Evolutionary conservation across 768 basidiomycete genomes (phyloP), one percentile per base, ranked within the genome.

Genomic region (Pleurotus sapidus): DNA sequence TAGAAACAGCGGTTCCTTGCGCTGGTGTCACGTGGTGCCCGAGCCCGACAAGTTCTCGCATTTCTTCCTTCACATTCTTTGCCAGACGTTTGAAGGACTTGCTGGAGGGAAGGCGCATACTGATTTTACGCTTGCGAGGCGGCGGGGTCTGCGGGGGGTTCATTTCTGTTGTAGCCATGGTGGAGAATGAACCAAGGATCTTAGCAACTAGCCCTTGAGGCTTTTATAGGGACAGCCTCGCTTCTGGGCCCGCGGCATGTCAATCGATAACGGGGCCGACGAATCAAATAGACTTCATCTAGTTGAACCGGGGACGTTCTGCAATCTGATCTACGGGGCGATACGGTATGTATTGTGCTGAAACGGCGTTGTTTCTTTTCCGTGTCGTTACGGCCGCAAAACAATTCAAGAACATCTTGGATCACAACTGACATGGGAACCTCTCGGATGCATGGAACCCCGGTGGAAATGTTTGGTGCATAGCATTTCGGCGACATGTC

Each of bases 51-150:
- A 30, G 64, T 17, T 58, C 55, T 12, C 38, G 60, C 18, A 65
- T 60, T 15, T 61, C 58, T 57, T 46, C 55, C 55, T 63, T 68
- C 20, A 70, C 61, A 47, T 61, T 64, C 56, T 59, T 65, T 6
- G 64, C 65, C 37, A 71, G 55, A 56, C 63, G 63, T 38, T 57
- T 64, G 40, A 67, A 64, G 18, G 66, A 61, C 42, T 62, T 55
- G 45, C 63, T 69, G 11, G 65, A 55, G 11, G 67, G 61, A 37
- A 62, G 57, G 25, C 59, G 51, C 59, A 59, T 56, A 20, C 38
- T 39, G 11, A 59, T 43, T 30, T 59, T 62, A 4, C 54, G 49
- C 14, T 17, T 60, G 42, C 20, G 54, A 17, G 58, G 40, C 6
- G 55, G 24, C 49, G 27, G 49, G 27, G n/a, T 50, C 27, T 27